A percentile compares a stretch with the other conserved stretches of the same genome.
These are phyloP conservation scores for Cladosporium sp. DNA, from an alignment of 2,329 filamentous ascomycete genomes.

Conservation along the genomic window DNA sequence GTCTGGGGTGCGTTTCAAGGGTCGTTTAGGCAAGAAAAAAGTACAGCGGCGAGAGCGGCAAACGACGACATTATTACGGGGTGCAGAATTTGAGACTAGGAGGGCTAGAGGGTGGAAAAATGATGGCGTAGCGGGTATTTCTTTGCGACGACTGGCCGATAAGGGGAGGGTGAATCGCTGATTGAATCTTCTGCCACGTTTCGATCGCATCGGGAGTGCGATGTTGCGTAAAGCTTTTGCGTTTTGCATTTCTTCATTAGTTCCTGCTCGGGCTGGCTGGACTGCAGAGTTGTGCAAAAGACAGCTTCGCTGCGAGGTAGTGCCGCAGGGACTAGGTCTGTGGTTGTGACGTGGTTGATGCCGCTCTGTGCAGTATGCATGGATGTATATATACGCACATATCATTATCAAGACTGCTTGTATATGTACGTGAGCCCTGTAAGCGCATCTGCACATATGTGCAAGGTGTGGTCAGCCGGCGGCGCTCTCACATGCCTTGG, in stretches of 20 bases:
- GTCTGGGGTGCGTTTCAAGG: constrained; percentile 8
- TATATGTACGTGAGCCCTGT: constrained; percentile 9
- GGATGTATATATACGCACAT: not conserved
- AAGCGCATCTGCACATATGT: not conserved
- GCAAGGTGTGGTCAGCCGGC: constrained; percentile 3
- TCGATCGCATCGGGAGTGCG: not conserved
- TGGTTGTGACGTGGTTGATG: not conserved
- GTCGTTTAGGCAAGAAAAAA: not conserved
- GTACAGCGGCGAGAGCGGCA: not conserved
- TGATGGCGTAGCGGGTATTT: constrained; percentile 7
- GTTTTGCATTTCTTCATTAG: not conserved
- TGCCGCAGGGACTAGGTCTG: not conserved
- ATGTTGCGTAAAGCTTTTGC: not conserved
- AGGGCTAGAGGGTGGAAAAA: not conserved
- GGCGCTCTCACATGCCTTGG: too few species aligned
- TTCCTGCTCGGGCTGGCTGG: not conserved
- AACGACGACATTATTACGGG: constrained; percentile 2
- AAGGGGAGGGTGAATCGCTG: not conserved
- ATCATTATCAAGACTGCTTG: not conserved
- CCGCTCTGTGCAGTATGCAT: not conserved
- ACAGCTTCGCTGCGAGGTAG: not conserved
- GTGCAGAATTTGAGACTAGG: not conserved
- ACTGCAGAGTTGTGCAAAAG: not conserved
- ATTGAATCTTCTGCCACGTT: not conserved
- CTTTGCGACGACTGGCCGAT: not conserved